Conservation (phyloP, 805 yeast species). For the Candida gorgasii region DNA sequence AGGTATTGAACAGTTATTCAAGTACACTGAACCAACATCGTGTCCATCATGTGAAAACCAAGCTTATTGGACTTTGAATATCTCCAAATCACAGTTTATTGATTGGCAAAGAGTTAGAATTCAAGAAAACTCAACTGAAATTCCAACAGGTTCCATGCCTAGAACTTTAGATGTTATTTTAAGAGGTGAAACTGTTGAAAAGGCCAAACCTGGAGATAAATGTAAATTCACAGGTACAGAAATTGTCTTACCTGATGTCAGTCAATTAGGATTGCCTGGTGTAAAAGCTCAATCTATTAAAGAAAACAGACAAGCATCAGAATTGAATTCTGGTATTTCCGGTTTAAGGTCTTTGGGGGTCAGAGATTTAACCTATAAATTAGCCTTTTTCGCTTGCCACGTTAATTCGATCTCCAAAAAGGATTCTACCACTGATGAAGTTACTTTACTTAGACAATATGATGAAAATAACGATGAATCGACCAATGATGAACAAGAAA, state of each 20-base stretch:
- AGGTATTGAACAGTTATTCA: conserved; percentile 90
- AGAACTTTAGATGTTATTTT: conserved; percentile 89
- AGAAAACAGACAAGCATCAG: conserved; percentile 66
- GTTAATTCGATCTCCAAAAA: conserved; percentile 63
- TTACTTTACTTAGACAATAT: conserved; percentile 33
- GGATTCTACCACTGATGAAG: conserved; percentile 22
- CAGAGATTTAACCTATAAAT: conserved; percentile 86
- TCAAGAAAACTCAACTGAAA: conserved; percentile 94
- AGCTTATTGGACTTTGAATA: conserved; percentile 79
- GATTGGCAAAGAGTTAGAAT: conserved; percentile 97
- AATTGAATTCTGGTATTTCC: conserved; percentile 79
- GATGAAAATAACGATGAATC: conserved; percentile 7
- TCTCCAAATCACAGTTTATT: conserved; percentile 79
- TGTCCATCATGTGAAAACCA: conserved; percentile 91
- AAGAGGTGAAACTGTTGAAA: conserved; percentile 91
- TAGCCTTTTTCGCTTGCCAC: conserved; percentile 91
- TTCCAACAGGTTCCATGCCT: conserved; percentile 99
- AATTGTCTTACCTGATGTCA: conserved; percentile 90
- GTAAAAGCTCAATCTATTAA: conserved; percentile 81
- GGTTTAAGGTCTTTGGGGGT: conserved; percentile 92
- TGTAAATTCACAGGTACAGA: conserved; percentile 93
- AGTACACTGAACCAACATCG: conserved; percentile 90
- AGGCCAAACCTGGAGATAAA: conserved; percentile 97
- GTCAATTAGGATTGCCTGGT: conserved; percentile 94
- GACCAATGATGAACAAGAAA: conserved; percentile 70